Base-by-base conservation (phyloP, 139 green algal species). In the Chlamydomonas sphaeroides region DNA sequence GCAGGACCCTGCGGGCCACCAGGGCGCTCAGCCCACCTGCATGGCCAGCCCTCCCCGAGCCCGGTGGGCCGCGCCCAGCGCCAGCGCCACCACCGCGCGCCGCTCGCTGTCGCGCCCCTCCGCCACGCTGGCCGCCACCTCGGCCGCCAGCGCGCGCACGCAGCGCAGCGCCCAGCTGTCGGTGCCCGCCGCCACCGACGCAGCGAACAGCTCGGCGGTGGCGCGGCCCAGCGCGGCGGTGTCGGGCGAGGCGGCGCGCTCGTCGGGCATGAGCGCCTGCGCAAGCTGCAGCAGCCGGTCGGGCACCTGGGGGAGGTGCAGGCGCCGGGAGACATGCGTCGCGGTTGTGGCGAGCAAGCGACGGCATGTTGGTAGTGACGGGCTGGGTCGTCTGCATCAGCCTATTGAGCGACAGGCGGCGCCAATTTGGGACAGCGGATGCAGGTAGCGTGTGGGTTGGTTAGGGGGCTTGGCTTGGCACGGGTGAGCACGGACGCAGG, bases 21-120 rank as follows among this genome's bases (percentile, higher is more conserved):
- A n/a, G n/a, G n/a, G n/a, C n/a, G n/a, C n/a, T n/a, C n/a, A n/a
- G 45, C 56, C 6, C 56, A 62, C 56, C 56, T 94, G 92, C 66
- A 98, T 83, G 14, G 89, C 84, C 48, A 97, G 81, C 18, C 94
- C 93, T 38, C 93, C 94, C 79, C 91, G 87, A 3, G 88, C 79
- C 1, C 96, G 74, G 71, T 93, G 90, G 3, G 95, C 87, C 70
- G 76, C 89, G 28, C 95, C 94, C 26, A 97, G 77, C 8, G 93
- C 90, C 57, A 98, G 83, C 30, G 91, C 92, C 71, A 96, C 84
- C 21, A 91, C 89, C 5, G 88, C 92, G 21, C 93, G 89, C 36
- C 88, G 84, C 48, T 83, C 33, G 26, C 80, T 53, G 48, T 85
- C 83, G 17, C 80, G 41, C 11, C 85, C 70, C 32, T 87, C 83